Evolutionary conservation across 768 basidiomycete genomes (phyloP), one percentile per base, ranked within the genome.

Genomic region (Mycena epipterygia): DNA sequence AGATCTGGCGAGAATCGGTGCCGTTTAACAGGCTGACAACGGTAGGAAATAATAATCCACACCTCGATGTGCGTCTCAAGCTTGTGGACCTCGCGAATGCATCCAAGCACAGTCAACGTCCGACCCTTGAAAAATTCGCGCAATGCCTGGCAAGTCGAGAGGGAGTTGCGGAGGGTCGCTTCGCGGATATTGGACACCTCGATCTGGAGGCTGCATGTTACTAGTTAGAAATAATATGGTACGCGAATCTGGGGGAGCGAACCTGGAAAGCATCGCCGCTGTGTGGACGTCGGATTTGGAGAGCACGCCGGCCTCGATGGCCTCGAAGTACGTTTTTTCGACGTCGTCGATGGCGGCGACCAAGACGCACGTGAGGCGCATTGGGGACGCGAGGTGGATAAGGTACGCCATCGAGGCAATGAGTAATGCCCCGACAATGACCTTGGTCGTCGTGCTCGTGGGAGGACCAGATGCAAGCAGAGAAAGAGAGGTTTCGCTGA

Each of bases 1-100:
- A 46, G 11, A 49, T 37, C 29, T 37, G 17, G 27, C 4, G 12
- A 29, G 7, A 30, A 44, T 23, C n/a, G n/a, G n/a, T n/a, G n/a
- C n/a, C n/a, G 2, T 3, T 17, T 11, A 29, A 17, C 13, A 23
- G 16, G 17, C 19, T 2, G 27, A 23, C 1, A 4, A 37, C 19
- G 29, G n/a, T 27, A 13, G 33, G 12, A 1, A 35, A 23, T 4
- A 14, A 41, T 9, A 11, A 41, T 41, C 4, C 41, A 27, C 21
- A 55, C 39, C 29, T 66, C 55, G 14, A 66, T 57, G 11, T 30
- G 42, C 12, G 56, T 58, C 44, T 66, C 33, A 16, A 66, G 35
- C 11, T 35, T 19, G 3, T 27, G 44, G 9, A 58, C 55, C 46
- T 66, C 44, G 5, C 33, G 12, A 16, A 66, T 66, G 27, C 55